Evolutionary conservation across 2,329 filamentous ascomycete genomes (phyloP), one percentile per base, ranked within the genome.

Genomic region (Aspergillus sp.): DNA sequence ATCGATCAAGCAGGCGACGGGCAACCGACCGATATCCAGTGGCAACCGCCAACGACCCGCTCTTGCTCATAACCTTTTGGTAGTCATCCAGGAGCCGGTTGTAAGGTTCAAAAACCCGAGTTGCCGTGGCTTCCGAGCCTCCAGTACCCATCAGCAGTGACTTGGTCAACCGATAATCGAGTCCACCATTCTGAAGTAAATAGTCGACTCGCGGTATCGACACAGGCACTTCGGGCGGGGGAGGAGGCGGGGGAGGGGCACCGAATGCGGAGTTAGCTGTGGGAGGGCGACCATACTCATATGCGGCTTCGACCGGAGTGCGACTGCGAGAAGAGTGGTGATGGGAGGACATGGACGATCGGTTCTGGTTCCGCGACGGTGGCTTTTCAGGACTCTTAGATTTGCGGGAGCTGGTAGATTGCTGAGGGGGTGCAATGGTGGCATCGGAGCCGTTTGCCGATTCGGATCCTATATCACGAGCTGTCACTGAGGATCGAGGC

Each of bases 21-120:
- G 93, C 93, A n/a, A 97, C 87, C 0, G 91, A 96, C 42, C 88
- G 83, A 65, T 97, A 95, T 5, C 93, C 93, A 0, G 91, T 97
- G 11, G 93, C 93, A 2, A 97, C 93, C 2, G 93, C 93, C 5
- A 98, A 73, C 0, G 91, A 97, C 4, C 93, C 93, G 55, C 86
- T 88, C 50, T 86, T 90, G 34, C 78, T 73, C 50, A 97, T 76
- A 4, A 98, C 90, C 3, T 80, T 78, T 50, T 85, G 80, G 61
- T 95, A 97, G 59, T 95, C 86, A 53, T 95, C 86, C 19, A 98
- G 75, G 2, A 96, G 76, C 50, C 82, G 84, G 63, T 87, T 86
- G 53, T 93, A 88, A 0, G 89, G 88, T 5, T 85, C 80, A 60
- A 96, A 97, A 5, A 96, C 74, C 10, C 80, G 81, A 39, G 86